Evolutionary conservation across 306 rosid species (phyloP), one percentile per base, ranked within the genome.

Genomic region (Elaeagnus macrophylla): DNA sequence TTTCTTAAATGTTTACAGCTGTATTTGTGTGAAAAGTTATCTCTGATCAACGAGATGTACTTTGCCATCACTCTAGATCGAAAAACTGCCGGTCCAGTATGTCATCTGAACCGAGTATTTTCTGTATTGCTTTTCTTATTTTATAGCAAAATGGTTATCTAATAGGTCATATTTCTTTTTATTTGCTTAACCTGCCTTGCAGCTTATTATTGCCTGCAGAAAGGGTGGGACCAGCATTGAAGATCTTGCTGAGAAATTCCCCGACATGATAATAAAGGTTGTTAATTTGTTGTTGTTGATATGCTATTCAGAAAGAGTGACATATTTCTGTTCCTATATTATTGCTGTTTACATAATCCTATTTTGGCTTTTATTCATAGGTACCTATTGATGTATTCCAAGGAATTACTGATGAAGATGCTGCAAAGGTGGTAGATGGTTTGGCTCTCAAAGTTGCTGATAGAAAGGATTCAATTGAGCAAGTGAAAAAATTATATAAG

Each of bases 161-260:
- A 25, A 25, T 5, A 25, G 32, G 32, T 25, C 2, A 25, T 25
- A 25, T 25, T 25, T 2, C 4, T 25, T 25, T 25, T 2, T 55
- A 57, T 37, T 17, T 43, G 50, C 50, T 39, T 54, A 32, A 14
- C 44, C 43, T 66, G n/a, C 42, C 57, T 49, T 56, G 46, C 83
- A 91, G 99, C 75, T 91, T 72, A 82, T 91, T 46, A 91, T 91
- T 84, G 86, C 96, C 59, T 91, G 99, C 75, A 83, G 70, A 37
- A 87, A 91, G 76, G 99, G 99, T 65, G 99, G 99, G 71, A 91
- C 99, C 61, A 91, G 99, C 75, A 91, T 91, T 48, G 99, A 91
- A 76, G 99, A 91, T 68, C 99, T 91, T 45, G 99, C 99, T 36
- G 99, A 91, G 74, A 91, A 91, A 77, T 91, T 68, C 70, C 99